phyloP scores from a whole-genome alignment of 768 basidiomycete species.

The Psilocybe tampanensis region DNA sequence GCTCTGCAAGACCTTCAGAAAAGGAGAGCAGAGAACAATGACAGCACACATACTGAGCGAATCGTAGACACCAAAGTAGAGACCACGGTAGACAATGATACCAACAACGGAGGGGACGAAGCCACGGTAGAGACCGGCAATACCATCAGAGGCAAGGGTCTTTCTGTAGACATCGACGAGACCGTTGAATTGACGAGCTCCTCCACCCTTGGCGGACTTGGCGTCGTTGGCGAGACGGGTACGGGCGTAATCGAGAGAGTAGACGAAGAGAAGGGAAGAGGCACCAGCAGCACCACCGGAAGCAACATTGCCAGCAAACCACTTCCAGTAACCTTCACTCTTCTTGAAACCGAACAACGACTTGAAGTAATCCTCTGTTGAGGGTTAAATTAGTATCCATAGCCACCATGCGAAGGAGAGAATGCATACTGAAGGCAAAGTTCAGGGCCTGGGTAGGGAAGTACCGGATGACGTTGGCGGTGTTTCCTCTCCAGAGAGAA shows the following conservation, averaged over 20 bases:
- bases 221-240: slow-evolving; percentile 98
- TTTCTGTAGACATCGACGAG: slow-evolving; percentile 96
- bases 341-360: slow-evolving; percentile 99
- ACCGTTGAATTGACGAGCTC: slow-evolving; percentile 97
- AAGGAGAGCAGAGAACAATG: slow-evolving; percentile 11
- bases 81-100: slow-evolving; percentile 99
- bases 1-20: slow-evolving; percentile 56
- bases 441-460: slow-evolving; percentile 99
- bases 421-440: slow-evolving; percentile 95
- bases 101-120: slow-evolving; percentile 99
- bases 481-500: slow-evolving; percentile 99
- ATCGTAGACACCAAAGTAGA: slow-evolving; percentile 98
- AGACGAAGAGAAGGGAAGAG: slow-evolving; percentile 97
- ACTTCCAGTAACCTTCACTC: slow-evolving; percentile 95
- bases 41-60: slow-evolving; percentile 70
- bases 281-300: slow-evolving; percentile 99
- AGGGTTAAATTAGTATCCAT: slow-evolving; percentile 12
- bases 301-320: slow-evolving; percentile 98
- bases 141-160: slow-evolving; percentile 96
- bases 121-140: slow-evolving; percentile 99
- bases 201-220: slow-evolving; percentile 93
- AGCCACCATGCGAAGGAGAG: neutral
- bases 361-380: slow-evolving; percentile 96
- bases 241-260: slow-evolving; percentile 99
- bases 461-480: slow-evolving; percentile 99